Evolutionary conservation across 495 filamentous ascomycete genomes (phyloP).

Genomic region (Lepraria neglecta): DNA sequence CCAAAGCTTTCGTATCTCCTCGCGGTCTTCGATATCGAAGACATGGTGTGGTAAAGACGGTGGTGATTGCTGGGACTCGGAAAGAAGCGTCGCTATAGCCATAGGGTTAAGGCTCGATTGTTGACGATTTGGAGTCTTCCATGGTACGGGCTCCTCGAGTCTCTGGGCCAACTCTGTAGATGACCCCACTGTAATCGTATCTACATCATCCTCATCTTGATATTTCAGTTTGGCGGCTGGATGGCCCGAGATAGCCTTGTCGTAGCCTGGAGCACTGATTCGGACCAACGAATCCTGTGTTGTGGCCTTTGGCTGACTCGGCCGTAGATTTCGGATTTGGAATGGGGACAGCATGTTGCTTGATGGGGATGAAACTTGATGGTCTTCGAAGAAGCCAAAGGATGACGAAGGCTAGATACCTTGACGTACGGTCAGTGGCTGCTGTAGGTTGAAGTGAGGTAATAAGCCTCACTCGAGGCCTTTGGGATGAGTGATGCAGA

Average conservation of each 20-base stretch:
- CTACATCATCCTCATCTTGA: conserved; percentile 48
- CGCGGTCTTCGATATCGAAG: conserved; percentile 17
- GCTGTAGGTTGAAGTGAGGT: not conserved
- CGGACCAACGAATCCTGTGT: conserved; percentile 33
- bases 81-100: not conserved
- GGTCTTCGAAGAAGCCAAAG: not conserved
- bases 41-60: conserved; percentile 4
- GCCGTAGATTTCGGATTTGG: conserved; percentile 33
- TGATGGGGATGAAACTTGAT: conserved; percentile 13
- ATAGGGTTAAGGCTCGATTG: not conserved
- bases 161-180: conserved; percentile 46
- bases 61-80: conserved; percentile 17
- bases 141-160: conserved; percentile 39
- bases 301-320: conserved; percentile 3
- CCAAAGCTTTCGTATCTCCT: conserved; percentile 11
- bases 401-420: not conserved
- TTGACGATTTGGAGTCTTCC: not conserved
- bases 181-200: conserved; percentile 49
- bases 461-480: not conserved
- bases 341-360: conserved; percentile 32
- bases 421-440: not conserved
- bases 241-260: conserved; percentile 42
- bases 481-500: not conserved
- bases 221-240: conserved; percentile 49
- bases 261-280: conserved; percentile 43